phyloP scores from a whole-genome alignment of 164 flowering plant genomes.

The Tinospora cordifolia region DNA sequence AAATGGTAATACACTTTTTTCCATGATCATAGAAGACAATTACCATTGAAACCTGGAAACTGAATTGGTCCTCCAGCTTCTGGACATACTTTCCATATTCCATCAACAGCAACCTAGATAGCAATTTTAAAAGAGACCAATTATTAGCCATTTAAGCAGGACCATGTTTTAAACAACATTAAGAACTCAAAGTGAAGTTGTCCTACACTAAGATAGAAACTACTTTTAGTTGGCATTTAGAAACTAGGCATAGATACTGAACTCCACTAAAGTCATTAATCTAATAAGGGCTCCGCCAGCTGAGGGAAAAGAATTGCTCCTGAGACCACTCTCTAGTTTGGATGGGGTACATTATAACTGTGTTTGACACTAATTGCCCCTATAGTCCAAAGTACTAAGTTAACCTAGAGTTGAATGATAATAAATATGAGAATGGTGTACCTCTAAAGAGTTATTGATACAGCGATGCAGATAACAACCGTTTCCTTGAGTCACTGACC shows the following conservation, averaged over 20 bases:
- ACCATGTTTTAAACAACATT: background rate
- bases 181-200: background rate
- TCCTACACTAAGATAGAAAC: too few relatives aligned
- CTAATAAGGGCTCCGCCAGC: too few relatives aligned
- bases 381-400: background rate
- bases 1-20: too few relatives aligned
- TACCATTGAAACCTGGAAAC: slow-evolving; percentile 90
- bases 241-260: too few relatives aligned
- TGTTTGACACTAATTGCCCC: background rate
- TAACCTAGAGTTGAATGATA: background rate
- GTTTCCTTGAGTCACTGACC: slow-evolving; percentile 89
- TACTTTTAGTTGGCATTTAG: too few relatives aligned
- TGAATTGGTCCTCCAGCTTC: slow-evolving; percentile 77
- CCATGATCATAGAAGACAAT: background rate
- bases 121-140: slow-evolving; percentile 1
- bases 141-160: background rate
- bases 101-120: slow-evolving; percentile 89
- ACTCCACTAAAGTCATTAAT: too few relatives aligned
- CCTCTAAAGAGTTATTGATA: slow-evolving; percentile 75
- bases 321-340: background rate
- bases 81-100: slow-evolving; percentile 89
- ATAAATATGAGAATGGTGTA: slow-evolving; percentile 16
- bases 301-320: background rate
- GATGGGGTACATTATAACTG: background rate
- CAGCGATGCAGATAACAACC: slow-evolving; percentile 99